Evolutionary conservation across 2,329 filamentous ascomycete species (phyloP).

Genomic region (Blumeriella jaapii): DNA sequence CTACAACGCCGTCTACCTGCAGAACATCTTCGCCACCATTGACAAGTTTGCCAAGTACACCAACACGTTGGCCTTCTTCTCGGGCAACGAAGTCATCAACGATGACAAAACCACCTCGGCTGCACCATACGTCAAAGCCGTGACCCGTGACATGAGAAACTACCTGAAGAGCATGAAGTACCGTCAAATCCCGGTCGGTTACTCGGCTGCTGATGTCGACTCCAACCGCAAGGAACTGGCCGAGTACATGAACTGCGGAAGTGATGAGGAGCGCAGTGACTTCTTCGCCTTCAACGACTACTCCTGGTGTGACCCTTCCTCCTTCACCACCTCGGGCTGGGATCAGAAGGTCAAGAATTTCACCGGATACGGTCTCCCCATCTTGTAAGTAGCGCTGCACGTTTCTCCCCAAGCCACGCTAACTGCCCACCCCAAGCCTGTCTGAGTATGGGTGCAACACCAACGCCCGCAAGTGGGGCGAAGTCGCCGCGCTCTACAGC

Average conservation of each 20-base stretch:
- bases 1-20: constrained; percentile 60
- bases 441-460: constrained; percentile 88
- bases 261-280: constrained; percentile 53
- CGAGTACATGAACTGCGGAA: constrained; percentile 63
- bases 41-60: constrained; percentile 55
- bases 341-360: constrained; percentile 57
- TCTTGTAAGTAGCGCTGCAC: constrained; percentile 29
- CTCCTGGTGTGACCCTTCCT: constrained; percentile 52
- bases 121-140: constrained; percentile 46
- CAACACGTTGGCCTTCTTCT: constrained; percentile 57
- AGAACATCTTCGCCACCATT: constrained; percentile 60
- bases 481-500: constrained; percentile 70
- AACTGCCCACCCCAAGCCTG: constrained; percentile 32
- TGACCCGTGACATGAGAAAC: constrained; percentile 44
- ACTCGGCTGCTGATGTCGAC: constrained; percentile 54
- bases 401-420: not conserved
- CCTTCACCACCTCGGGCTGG: constrained; percentile 51
- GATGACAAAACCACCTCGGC: constrained; percentile 37
- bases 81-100: constrained; percentile 49
- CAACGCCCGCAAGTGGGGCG: constrained; percentile 70
- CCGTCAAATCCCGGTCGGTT: constrained; percentile 43
- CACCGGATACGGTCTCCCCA: constrained; percentile 54
- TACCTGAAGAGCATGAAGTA: constrained; percentile 38
- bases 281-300: constrained; percentile 59
- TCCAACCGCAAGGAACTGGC: constrained; percentile 59